Percentiles rank a stretch among this genome's conserved stretches.
Evolutionary conservation across 2,329 filamentous ascomycete species (phyloP).

Genomic region (Aureobasidium sp.): DNA sequence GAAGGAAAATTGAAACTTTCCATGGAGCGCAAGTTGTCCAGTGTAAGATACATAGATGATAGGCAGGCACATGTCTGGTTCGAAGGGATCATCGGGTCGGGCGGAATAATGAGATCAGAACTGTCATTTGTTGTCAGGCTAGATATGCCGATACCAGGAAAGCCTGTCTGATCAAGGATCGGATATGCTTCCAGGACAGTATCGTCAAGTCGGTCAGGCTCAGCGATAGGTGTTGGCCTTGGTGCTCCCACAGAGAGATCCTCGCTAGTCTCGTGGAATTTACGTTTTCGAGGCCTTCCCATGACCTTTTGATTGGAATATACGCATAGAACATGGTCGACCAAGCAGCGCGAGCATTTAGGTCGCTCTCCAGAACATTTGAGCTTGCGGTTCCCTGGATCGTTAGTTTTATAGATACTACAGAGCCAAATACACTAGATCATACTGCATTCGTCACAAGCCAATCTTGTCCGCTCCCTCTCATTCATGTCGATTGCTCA

Average conservation of each 20-base stretch:
- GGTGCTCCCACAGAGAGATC: too few relatives aligned
- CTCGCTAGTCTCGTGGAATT: background rate
- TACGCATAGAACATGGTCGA: constrained; percentile 36
- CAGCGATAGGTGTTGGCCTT: background rate
- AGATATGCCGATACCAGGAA: background rate
- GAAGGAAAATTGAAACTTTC: constrained; percentile 36
- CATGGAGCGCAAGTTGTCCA: constrained; percentile 37
- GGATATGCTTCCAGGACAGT: background rate
- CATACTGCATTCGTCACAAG: constrained; percentile 39
- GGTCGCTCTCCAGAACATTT: constrained; percentile 43
- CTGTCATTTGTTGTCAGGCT: background rate
- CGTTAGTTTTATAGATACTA: background rate
- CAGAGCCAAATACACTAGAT: background rate
- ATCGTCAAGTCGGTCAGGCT: background rate
- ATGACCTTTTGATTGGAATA: constrained; percentile 45
- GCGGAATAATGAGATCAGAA: background rate
- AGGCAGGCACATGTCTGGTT: constrained; percentile 40
- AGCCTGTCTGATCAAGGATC: background rate
- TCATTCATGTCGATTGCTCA: background rate
- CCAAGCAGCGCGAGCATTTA: constrained; percentile 36
- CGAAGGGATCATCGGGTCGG: background rate
- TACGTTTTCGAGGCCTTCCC: constrained; percentile 45
- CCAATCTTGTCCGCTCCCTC: constrained; percentile 20
- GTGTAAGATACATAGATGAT: constrained; percentile 39
- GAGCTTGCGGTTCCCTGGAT: constrained; percentile 40